phyloP scores from a whole-genome alignment of 345 rosid species.

The Raphanus raphanistrum region DNA sequence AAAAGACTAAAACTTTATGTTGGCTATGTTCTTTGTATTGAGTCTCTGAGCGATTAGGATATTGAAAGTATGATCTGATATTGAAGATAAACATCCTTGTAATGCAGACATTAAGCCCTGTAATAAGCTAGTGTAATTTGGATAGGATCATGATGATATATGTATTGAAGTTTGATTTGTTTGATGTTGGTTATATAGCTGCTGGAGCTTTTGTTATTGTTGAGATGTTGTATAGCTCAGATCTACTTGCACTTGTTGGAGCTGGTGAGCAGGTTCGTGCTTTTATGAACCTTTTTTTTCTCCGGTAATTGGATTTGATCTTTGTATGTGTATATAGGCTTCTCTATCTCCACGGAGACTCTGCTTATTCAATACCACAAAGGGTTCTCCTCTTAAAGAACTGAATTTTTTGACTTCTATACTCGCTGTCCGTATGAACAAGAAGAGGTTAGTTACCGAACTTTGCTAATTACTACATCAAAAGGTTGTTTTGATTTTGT shows the following conservation, averaged over 20 bases:
- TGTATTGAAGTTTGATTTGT: constrained; percentile 26
- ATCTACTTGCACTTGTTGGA: constrained; percentile 93
- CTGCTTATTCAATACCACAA: constrained; percentile 71
- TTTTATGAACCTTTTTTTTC: neutral
- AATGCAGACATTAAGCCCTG: neutral
- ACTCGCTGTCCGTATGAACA: constrained; percentile 81
- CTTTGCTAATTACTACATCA: neutral
- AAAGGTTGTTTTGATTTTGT: neutral
- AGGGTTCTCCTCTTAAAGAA: constrained; percentile 65
- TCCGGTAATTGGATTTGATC: neutral
- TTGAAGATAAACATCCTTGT: neutral
- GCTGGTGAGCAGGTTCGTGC: constrained; percentile 89
- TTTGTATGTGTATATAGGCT: constrained; percentile 47
- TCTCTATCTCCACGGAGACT: constrained; percentile 81
- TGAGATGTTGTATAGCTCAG: constrained; percentile 86
- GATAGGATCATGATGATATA: neutral
- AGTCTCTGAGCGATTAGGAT: neutral
- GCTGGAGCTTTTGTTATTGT: constrained; percentile 75
- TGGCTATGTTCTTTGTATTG: neutral
- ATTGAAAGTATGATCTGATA: neutral
- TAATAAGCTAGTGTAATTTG: neutral
- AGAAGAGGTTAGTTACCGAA: constrained; percentile 50
- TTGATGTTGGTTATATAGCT: constrained; percentile 43
- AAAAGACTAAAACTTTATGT: neutral
- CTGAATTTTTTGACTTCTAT: constrained; percentile 76